phyloP scores from a whole-genome alignment of 495 filamentous ascomycete genomes.

The Stereocaulon alpinum region DNA sequence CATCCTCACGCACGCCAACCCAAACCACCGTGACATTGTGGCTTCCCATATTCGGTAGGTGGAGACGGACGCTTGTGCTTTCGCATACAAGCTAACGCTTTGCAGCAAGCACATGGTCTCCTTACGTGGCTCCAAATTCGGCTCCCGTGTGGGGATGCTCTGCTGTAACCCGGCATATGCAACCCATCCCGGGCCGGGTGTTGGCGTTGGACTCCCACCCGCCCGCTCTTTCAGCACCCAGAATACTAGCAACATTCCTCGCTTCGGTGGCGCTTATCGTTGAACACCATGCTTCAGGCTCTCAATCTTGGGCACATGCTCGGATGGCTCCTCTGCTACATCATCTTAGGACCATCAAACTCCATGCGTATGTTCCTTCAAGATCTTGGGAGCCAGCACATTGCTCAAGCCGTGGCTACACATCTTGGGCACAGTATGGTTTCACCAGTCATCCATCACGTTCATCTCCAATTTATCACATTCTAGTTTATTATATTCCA shows the following conservation, averaged over 20 bases:
- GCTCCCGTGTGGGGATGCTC: slow-evolving; percentile 95
- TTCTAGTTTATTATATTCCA: slow-evolving; percentile 15
- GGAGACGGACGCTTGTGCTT: background rate
- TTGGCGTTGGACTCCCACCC: slow-evolving; percentile 55
- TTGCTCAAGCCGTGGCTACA: slow-evolving; percentile 6
- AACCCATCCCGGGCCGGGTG: slow-evolving; percentile 75
- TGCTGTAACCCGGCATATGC: slow-evolving; percentile 87
- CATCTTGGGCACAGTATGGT: background rate
- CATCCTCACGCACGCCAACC: slow-evolving; percentile 77
- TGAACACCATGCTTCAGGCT: slow-evolving; percentile 20
- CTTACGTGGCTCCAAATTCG: slow-evolving; percentile 94
- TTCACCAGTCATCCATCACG: slow-evolving; percentile 1
- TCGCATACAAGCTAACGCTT: slow-evolving; percentile 10
- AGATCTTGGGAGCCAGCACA: background rate
- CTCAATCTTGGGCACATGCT: background rate
- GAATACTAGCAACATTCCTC: slow-evolving; percentile 32
- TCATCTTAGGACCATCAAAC: background rate
- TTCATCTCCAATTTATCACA: slow-evolving; percentile 13
- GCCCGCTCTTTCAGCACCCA: slow-evolving; percentile 47
- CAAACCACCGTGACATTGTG: slow-evolving; percentile 85
- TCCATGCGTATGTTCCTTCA: background rate
- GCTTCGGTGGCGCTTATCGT: slow-evolving; percentile 42
- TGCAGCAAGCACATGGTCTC: slow-evolving; percentile 95
- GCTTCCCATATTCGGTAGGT: slow-evolving; percentile 74
- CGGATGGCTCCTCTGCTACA: background rate